These are phyloP conservation scores for Kodamaea plutei DNA, from an alignment of 1,139 yeast species.

Conservation along the genomic window DNA sequence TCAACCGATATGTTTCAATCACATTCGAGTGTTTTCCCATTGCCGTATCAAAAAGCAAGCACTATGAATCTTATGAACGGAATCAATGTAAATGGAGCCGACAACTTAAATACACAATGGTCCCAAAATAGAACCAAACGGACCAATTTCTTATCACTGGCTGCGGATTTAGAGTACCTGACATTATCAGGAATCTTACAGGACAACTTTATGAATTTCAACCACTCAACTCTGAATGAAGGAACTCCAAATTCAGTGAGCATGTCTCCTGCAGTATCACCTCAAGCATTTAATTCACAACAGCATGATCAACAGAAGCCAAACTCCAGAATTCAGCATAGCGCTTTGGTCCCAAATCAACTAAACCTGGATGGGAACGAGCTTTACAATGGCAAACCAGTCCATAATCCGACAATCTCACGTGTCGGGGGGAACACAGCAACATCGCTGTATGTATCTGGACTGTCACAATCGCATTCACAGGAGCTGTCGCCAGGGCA, in stretches of 20 bases:
- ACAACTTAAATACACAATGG: background rate
- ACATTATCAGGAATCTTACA: constrained; percentile 70
- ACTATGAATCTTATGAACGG: too few species aligned
- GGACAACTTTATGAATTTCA: constrained; percentile 37
- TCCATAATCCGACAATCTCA: background rate
- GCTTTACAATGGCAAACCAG: background rate
- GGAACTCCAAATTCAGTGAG: constrained; percentile 39
- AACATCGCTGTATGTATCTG: constrained; percentile 12
- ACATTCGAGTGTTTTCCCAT: background rate
- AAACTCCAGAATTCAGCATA: background rate
- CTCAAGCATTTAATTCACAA: constrained; percentile 17
- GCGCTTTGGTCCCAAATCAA: background rate
- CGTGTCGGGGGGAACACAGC: constrained; percentile 1
- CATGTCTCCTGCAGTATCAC: constrained; percentile 38
- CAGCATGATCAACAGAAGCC: background rate
- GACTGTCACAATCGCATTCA: constrained; percentile 13
- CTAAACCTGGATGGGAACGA: background rate
- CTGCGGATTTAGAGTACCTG: constrained; percentile 77
- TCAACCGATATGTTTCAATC: background rate
- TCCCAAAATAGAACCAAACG: constrained; percentile 13
- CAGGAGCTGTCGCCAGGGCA: constrained; percentile 2
- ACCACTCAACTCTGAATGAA: constrained; percentile 34
- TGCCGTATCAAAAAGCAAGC: background rate
- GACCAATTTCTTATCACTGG: constrained; percentile 59
- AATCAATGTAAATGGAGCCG: too few species aligned